Conservation (phyloP, 73 alveolate genomes). For the Paramecium octaurelia region DNA sequence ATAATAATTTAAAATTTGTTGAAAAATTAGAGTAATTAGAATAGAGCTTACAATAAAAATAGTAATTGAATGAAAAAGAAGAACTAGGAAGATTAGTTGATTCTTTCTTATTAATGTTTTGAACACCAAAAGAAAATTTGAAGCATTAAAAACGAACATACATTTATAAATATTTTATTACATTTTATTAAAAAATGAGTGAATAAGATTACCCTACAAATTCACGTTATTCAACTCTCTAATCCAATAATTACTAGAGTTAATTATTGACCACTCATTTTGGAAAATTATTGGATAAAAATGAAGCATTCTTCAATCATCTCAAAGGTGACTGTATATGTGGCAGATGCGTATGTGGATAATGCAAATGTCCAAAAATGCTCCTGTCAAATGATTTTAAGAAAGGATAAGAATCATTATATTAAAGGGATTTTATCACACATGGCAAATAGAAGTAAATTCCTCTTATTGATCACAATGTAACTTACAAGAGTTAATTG, state of each 20-base stretch:
- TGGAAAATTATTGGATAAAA: neutral
- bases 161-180: neutral
- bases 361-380: conserved; percentile 28
- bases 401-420: conserved; percentile 25
- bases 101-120: neutral
- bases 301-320: conserved; percentile 13
- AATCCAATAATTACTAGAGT: neutral
- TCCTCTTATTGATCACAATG: conserved; percentile 19
- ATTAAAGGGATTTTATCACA: neutral
- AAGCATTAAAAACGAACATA: neutral
- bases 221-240: neutral
- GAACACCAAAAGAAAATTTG: neutral
- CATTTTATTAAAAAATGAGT: neutral
- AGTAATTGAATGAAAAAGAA: neutral
- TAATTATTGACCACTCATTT: neutral
- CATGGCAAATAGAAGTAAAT: neutral
- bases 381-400: neutral
- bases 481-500: neutral
- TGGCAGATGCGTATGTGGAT: conserved; percentile 15
- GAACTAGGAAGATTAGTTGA: neutral
- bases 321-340: conserved; percentile 15
- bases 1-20: neutral
- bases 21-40: neutral
- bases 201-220: neutral
- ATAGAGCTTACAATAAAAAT: neutral